A percentile compares a stretch with the other conserved stretches of the same genome.
Conservation (phyloP, 2,329 filamentous ascomycete genomes). For the Calonectria pseudoturangicola region DNA sequence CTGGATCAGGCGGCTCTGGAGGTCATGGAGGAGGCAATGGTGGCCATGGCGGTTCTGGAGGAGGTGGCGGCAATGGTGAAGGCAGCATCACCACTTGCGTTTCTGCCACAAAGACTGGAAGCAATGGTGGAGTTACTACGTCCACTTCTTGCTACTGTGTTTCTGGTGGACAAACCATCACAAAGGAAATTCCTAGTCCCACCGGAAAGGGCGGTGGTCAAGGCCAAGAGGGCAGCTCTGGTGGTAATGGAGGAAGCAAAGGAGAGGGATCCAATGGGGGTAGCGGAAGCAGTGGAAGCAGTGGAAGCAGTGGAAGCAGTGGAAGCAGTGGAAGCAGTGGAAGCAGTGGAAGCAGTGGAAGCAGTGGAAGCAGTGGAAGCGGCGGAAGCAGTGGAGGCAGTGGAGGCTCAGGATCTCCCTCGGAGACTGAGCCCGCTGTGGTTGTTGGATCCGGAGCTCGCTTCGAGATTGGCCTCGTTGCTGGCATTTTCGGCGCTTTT, state of each 20-base stretch:
- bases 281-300: not conserved
- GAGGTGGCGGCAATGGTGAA: slow-evolving; percentile 6
- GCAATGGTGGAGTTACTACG: slow-evolving; percentile 20
- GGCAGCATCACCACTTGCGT: slow-evolving; percentile 33
- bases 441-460: slow-evolving; percentile 44
- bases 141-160: slow-evolving; percentile 30
- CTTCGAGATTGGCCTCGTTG: slow-evolving; percentile 51
- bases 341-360: not conserved
- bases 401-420: not conserved
- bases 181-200: not conserved
- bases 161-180: slow-evolving; percentile 30
- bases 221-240: slow-evolving; percentile 1
- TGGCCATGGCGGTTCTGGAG: not conserved
- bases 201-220: slow-evolving; percentile 19
- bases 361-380: not conserved
- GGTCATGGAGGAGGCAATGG: not conserved
- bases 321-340: too few species aligned
- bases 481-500: slow-evolving; percentile 49
- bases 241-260: slow-evolving; percentile 30
- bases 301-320: not conserved
- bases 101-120: slow-evolving; percentile 31
- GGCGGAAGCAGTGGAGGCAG: not conserved
- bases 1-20: slow-evolving; percentile 23
- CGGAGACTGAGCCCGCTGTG: slow-evolving; percentile 36
- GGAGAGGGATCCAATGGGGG: not conserved